A percentile compares a stretch with the other conserved stretches of the same genome.
These are phyloP conservation scores for Telopea speciosissima DNA, from an alignment of 177 flowering plant species.

Conservation along the genomic window DNA sequence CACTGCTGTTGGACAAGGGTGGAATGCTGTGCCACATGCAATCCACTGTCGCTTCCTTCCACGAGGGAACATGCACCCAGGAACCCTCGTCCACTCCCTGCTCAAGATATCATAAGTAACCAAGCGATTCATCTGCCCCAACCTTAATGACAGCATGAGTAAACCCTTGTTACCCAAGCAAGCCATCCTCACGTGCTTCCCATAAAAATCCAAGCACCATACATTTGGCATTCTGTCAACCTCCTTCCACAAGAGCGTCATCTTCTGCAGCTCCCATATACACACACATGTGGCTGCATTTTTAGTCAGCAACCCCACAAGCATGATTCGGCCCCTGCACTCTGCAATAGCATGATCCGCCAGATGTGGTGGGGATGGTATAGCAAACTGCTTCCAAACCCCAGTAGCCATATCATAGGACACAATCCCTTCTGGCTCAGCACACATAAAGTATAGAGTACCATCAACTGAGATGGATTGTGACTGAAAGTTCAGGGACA, in stretches of 20 bases:
- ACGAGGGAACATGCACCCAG: constrained; percentile 60
- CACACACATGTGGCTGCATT: constrained; percentile 97
- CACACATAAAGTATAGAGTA: constrained; percentile 71
- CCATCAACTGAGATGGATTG: constrained; percentile 54
- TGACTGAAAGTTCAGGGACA: constrained; percentile 66
- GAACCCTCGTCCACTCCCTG: constrained; percentile 76
- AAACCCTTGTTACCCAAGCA: constrained; percentile 93
- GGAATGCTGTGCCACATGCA: constrained; percentile 82
- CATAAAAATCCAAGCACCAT: constrained; percentile 99
- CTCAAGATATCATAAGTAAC: constrained; percentile 63
- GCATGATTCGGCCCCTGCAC: constrained; percentile 69
- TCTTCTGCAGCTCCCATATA: constrained; percentile 99
- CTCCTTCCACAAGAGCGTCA: constrained; percentile 99
- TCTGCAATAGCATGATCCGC: constrained; percentile 79
- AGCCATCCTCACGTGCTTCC: constrained; percentile 94
- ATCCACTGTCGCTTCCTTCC: constrained; percentile 83
- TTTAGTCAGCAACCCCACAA: constrained; percentile 85
- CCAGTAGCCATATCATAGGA: constrained; percentile 70
- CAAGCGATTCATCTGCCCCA: constrained; percentile 71
- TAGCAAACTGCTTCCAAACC: constrained; percentile 64
- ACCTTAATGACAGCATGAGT: constrained; percentile 83
- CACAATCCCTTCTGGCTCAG: constrained; percentile 87
- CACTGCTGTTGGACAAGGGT: constrained; percentile 66
- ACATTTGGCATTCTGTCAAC: constrained; percentile 99
- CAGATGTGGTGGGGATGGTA: constrained; percentile 63